Evolutionary conservation across 129 eudicot genomes (phyloP), one percentile per base, ranked within the genome.

Genomic region (Smallanthus sonchifolius): DNA sequence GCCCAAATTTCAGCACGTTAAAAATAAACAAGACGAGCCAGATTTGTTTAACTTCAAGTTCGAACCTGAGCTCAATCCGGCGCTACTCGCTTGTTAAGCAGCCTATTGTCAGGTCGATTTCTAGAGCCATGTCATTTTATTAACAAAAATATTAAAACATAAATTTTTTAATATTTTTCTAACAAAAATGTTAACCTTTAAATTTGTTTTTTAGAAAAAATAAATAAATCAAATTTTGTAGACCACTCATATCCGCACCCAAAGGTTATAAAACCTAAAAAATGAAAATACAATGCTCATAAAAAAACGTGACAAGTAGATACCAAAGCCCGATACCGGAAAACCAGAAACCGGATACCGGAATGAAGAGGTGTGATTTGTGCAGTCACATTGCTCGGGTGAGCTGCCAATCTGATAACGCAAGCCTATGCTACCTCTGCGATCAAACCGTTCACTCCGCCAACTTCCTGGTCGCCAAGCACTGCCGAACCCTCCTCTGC

Each of bases 361-460:
- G 43, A 48, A 84, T 69, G 82, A 85, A 73, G 68, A 75, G 60
- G 4, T 91, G 97, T 64, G 97, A 88, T 67, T 47, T 91, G n/a
- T 91, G 97, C 74, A 69, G 38, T 24, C 54, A 69, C 1, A 43
- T 84, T 8, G 92, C 96, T 3, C 81, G 76, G 43, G 83, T 86
- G 51, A 81, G 78, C 75, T 91, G 97, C 43, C 84, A 79, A 3
- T 86, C 97, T 2, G 97, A 91, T 62, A 74, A 83, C 64, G 96
- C 96, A 3, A 83, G 86, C 32, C 78, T 88, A 8, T 91, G 97
- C 30, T 88, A 86, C 84, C 83, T 69, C 16, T 91, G 97, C 77
- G 97, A 91, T 52, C 81, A 68, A 69, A 86, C 70, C 56, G 90
- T 91, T 24, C 97, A 91, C 67, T 73, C 86, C 54, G 92, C 97